Conservation (phyloP, 2,329 filamentous ascomycete species). For the Clarireedia hainanense region DNA sequence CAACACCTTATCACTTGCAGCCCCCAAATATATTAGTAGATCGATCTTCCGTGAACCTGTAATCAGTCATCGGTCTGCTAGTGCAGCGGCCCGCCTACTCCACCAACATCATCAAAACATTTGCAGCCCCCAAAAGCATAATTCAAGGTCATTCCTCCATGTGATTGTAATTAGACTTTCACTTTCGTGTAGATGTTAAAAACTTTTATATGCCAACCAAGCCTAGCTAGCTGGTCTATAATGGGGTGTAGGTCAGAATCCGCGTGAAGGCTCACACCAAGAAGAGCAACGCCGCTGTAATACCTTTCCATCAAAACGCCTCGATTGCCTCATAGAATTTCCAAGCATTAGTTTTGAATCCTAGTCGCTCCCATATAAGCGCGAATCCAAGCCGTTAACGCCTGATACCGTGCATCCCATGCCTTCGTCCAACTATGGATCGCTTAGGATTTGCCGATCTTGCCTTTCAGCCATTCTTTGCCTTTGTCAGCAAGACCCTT, state of each 20-base stretch:
- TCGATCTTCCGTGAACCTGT: neutral
- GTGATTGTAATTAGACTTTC: neutral
- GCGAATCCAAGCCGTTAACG: neutral
- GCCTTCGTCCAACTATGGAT: neutral
- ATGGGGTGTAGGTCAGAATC: neutral
- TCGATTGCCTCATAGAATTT: neutral
- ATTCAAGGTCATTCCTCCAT: neutral
- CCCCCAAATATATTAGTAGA: neutral
- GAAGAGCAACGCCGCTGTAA: neutral
- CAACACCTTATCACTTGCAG: neutral
- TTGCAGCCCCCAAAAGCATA: neutral
- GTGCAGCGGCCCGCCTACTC: neutral
- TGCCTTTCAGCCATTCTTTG: constrained; percentile 35
- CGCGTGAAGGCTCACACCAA: neutral
- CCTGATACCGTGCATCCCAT: neutral
- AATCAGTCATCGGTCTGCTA: neutral
- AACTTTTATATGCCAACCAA: neutral
- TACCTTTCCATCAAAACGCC: neutral
- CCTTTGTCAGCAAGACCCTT: constrained; percentile 42
- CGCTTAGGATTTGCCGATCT: neutral
- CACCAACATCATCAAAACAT: constrained; percentile 2
- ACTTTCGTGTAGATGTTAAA: neutral
- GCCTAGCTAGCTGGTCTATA: neutral
- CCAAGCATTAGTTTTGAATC: neutral
- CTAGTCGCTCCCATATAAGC: neutral